Evolutionary conservation across 176 grass and related monocot genomes (phyloP).

Genomic region (Avena sativa): DNA sequence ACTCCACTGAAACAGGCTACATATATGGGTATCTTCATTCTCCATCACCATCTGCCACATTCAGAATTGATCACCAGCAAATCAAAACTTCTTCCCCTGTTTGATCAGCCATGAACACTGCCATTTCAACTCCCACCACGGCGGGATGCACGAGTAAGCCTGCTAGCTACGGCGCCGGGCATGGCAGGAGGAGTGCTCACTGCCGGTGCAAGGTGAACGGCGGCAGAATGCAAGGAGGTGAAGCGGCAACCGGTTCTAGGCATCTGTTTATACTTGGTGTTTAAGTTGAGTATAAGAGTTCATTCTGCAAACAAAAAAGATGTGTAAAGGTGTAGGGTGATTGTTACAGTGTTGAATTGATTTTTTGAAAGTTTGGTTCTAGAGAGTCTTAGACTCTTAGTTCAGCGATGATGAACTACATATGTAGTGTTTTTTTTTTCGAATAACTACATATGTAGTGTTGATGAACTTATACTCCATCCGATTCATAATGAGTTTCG

Average conservation of each 20-base stretch:
- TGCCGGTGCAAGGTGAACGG: neutral
- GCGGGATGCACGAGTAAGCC: neutral
- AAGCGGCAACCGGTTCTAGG: conserved; percentile 1
- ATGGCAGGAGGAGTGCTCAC: neutral
- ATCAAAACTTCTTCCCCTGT: neutral
- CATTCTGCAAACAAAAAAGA: too few relatives aligned
- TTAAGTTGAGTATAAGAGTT: too few relatives aligned
- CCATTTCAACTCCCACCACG: neutral
- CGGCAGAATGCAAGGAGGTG: conserved; percentile 31
- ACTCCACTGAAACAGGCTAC: neutral
- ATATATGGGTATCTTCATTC: neutral
- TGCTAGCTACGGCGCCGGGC: neutral
- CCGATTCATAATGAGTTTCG: too few relatives aligned
- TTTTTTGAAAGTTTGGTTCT: neutral
- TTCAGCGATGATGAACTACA: neutral
- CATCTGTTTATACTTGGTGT: neutral
- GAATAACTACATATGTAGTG: too few relatives aligned
- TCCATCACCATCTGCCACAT: neutral
- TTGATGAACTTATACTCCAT: too few relatives aligned
- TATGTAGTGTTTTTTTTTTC: too few relatives aligned
- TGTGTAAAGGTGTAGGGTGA: neutral
- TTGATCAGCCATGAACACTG: conserved; percentile 23
- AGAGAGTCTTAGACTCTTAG: neutral
- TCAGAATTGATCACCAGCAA: too few relatives aligned
- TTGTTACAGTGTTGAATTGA: neutral